Conservation (phyloP, 371 early-diverging fungal genomes). For the Lichtheimia ornata region DNA sequence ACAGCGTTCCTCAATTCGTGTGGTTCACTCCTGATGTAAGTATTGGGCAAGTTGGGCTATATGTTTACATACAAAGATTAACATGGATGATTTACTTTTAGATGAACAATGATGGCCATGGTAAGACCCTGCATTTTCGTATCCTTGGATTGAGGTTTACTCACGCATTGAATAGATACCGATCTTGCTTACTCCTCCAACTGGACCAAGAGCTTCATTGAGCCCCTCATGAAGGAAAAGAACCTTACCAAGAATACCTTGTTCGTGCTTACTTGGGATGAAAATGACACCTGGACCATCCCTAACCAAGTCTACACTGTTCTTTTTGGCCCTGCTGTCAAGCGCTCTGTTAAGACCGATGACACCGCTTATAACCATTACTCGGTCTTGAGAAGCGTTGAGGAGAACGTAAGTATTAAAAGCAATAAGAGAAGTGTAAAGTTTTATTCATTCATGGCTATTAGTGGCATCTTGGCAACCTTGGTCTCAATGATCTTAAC, state of each 20-base stretch:
- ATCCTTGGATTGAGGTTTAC: no score
- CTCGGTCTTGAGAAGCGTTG: constrained; percentile 51
- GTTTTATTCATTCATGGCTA: not conserved
- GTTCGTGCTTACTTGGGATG: constrained; percentile 59
- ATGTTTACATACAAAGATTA: not conserved
- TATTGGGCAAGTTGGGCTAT: not conserved
- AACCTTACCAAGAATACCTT: constrained; percentile 47
- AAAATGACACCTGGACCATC: constrained; percentile 22
- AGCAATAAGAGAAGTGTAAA: not conserved
- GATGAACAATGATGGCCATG: constrained; percentile 48
- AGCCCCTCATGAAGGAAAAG: constrained; percentile 45
- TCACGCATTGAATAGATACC: constrained; percentile 29
- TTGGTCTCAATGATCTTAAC: constrained; percentile 16
- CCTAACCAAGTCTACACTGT: constrained; percentile 31
- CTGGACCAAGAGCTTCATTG: constrained; percentile 53
- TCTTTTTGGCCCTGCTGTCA: constrained; percentile 30
- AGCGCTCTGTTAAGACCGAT: constrained; percentile 29
- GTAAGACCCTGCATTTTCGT: constrained; percentile 2
- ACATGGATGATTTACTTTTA: not conserved
- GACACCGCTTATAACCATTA: constrained; percentile 58
- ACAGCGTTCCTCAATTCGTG: constrained; percentile 43
- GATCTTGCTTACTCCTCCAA: constrained; percentile 41
- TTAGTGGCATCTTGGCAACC: constrained; percentile 27
- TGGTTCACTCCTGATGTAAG: constrained; percentile 39
- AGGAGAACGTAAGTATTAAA: constrained; percentile 35